Evolutionary conservation across 805 yeast genomes (phyloP), one percentile per base, ranked within the genome.

Genomic region (Ogataea angusta): DNA sequence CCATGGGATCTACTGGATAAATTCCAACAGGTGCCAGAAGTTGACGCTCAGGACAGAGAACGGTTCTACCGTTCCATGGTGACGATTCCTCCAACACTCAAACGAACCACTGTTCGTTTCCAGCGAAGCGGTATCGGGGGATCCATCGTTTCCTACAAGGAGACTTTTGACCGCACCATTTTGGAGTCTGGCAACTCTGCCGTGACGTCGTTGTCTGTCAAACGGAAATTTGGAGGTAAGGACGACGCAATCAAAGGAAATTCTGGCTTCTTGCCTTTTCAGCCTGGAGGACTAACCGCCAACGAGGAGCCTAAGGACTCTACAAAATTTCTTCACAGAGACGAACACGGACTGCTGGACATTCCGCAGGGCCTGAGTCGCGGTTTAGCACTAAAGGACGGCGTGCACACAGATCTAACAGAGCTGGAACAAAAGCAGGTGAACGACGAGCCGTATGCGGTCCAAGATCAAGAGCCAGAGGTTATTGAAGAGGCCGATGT

Each of bases 281-380:
- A 83, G 43, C 99, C 99, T 0, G 98, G 99, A 49, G 97, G 98
- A 2, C 59, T 71, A 29, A 30, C 39, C 6, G 18, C 38, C 10
- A 27, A 38, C 8, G 41, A 44, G 7, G 41, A 40, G 10, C 22
- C 32, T 1, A 47, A 54, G 22, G 73, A 69, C 37, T 63, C 59
- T 3, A 56, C 68, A 0, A 51, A 62, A 28, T 64, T 67, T 30
- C 56, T 85, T 34, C 93, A 84, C 53, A 74, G 82, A 54, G 91
- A 85, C 54, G 65, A 63, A 2, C 70, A 76, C 23, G 99, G 98
- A 0, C 62, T 93, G 26, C 85, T 82, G 54, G 95, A 87, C 59
- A 62, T 78, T 1, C 93, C 97, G 0, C 91, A 82, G 14, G 96
- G 96, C 0, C 69, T 93, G 39, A 57, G 75, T 6, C 69, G 98